Conservation (phyloP, 768 basidiomycete genomes). For the Dentipellis sp. region DNA sequence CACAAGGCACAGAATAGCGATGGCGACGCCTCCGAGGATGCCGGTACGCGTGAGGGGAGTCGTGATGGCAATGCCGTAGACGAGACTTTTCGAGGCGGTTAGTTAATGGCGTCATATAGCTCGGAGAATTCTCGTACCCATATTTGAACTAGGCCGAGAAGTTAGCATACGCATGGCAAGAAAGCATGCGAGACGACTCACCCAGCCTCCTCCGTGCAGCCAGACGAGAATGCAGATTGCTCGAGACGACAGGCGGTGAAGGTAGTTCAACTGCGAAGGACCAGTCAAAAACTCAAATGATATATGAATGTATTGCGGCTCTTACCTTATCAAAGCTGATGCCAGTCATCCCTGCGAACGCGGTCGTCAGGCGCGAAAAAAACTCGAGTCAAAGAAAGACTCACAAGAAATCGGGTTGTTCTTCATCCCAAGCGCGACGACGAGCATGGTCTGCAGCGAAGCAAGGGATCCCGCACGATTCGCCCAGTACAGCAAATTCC, state of each 20-base stretch:
- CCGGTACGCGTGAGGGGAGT: slow-evolving; percentile 23
- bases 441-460: slow-evolving; percentile 41
- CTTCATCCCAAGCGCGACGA: slow-evolving; percentile 49
- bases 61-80: neutral
- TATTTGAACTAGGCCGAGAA: neutral
- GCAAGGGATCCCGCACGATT: slow-evolving; percentile 36
- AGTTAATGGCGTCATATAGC: neutral
- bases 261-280: neutral
- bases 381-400: slow-evolving; percentile 5
- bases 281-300: neutral
- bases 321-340: slow-evolving; percentile 38
- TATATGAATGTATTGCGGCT: slow-evolving; percentile 6
- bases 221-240: neutral
- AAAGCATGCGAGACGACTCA: neutral
- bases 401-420: slow-evolving; percentile 43
- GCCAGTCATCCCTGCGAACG: slow-evolving; percentile 36
- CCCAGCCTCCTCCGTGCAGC: neutral
- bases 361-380: neutral
- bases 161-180: neutral
- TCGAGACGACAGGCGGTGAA: neutral
- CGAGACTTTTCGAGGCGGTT: too few species aligned
- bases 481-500: slow-evolving; percentile 17
- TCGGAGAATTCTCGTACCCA: neutral
- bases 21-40: slow-evolving; percentile 26
- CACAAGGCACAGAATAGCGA: slow-evolving; percentile 34